Conservation (phyloP, 345 rosid genomes). For the Raphanus sativus region DNA sequence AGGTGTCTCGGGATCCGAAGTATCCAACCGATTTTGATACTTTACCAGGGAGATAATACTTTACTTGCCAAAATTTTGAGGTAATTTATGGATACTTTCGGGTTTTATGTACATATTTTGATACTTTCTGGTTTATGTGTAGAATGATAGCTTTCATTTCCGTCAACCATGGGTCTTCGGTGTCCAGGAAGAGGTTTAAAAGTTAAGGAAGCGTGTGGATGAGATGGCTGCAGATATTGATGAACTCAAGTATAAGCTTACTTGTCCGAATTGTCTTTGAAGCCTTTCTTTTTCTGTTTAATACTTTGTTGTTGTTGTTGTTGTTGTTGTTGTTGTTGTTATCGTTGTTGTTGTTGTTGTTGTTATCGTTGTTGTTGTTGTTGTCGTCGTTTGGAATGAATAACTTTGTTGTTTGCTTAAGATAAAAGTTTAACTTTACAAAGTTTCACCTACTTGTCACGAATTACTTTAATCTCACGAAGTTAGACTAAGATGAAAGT, state of each 20-base stretch:
- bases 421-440: too few species aligned
- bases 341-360: too few species aligned
- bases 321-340: too few species aligned
- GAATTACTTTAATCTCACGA: neutral
- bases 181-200: neutral
- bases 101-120: neutral
- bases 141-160: neutral
- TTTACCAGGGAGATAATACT: too few species aligned
- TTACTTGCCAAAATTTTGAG: neutral
- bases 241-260: neutral
- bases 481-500: neutral
- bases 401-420: too few species aligned
- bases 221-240: neutral
- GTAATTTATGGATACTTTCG: neutral
- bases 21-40: neutral
- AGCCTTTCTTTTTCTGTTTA: too few species aligned
- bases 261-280: too few species aligned
- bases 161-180: neutral
- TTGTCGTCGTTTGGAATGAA: too few species aligned
- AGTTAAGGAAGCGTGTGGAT: neutral
- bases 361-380: too few species aligned
- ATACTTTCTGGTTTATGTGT: neutral
- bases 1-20: neutral
- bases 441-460: neutral
- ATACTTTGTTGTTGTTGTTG: too few species aligned